Evolutionary conservation across 148 eudicot genomes (phyloP).

Genomic region (Silene uniflora): DNA sequence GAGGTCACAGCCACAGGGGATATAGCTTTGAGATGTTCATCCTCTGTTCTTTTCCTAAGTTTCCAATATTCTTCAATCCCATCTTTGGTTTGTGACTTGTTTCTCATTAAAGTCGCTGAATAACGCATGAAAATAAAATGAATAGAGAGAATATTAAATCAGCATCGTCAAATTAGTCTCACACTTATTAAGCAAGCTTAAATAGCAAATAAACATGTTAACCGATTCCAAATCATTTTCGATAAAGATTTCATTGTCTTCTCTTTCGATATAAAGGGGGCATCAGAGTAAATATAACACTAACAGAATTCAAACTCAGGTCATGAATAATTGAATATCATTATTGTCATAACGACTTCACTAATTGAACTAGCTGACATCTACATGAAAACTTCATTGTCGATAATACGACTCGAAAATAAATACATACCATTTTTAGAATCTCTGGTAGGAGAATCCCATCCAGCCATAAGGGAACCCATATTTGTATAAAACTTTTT

Average conservation of each 20-base stretch:
- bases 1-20: conserved; percentile 15
- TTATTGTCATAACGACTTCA: no score
- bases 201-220: no score
- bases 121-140: no score
- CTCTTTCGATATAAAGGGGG: no score
- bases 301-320: no score
- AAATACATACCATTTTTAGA: conserved; percentile 38
- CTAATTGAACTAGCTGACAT: no score
- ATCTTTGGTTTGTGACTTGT: conserved; percentile 58
- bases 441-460: conserved; percentile 49
- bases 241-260: neutral
- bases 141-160: no score
- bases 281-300: no score
- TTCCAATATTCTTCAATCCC: conserved; percentile 69
- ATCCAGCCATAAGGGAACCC: conserved; percentile 74
- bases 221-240: neutral
- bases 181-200: no score
- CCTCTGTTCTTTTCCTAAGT: conserved; percentile 47
- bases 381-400: neutral
- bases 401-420: neutral
- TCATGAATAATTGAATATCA: no score
- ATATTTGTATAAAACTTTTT: conserved; percentile 17
- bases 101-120: conserved; percentile 50
- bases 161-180: no score
- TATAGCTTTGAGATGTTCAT: conserved; percentile 40